Evolutionary conservation across 805 yeast genomes (phyloP), one percentile per base, ranked within the genome.

Genomic region (Kluyveromyces wickerhamii): DNA sequence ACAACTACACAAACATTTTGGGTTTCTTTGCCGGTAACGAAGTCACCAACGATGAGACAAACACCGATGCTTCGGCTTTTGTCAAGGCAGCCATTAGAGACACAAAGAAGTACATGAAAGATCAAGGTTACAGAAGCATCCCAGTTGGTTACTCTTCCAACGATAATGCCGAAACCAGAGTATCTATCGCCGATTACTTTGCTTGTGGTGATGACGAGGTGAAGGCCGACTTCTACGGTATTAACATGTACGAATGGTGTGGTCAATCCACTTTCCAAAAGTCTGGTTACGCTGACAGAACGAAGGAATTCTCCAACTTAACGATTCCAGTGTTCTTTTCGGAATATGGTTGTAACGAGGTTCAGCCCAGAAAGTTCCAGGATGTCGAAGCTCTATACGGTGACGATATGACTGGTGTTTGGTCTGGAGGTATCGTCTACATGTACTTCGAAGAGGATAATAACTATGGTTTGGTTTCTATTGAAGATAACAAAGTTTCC

Each of bases 361-460:
- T 74, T 39, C 45, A 48, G 27, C 89, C 89, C 63, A 77, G 89
- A 74, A 56, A 59, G 44, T 82, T 82, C 72, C 66, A 74, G 38
- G 89, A 81, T 62, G 82, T 82, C 45, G 72, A 63, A 28, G 68
- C 86, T 39, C 52, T 82, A 25, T 82, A 71, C 63, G 65, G 78
- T 44, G 55, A 57, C 33, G 66, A 80, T 25, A 82, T 82, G 94
- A 80, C 87, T 44, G 80, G 70, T 57, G 79, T 79, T 41, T 82
- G 89, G 92, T 81, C 89, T 33, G 89, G 94, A 65, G 94, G 89
- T 72, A 81, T 82, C 53, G 89, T 81, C 36, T 82, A 80, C 67
- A 76, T 81, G 88, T 82, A 81, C 65, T 82, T 74, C 63, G 71
- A 82, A 65, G 89, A 82, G 66, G 65, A 63, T 37, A 81, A 81